Percentiles rank a stretch among this genome's conserved stretches.
These are phyloP conservation scores for Lachnellula subtilissima DNA, from an alignment of 2,329 filamentous ascomycete species.

Conservation along the genomic window DNA sequence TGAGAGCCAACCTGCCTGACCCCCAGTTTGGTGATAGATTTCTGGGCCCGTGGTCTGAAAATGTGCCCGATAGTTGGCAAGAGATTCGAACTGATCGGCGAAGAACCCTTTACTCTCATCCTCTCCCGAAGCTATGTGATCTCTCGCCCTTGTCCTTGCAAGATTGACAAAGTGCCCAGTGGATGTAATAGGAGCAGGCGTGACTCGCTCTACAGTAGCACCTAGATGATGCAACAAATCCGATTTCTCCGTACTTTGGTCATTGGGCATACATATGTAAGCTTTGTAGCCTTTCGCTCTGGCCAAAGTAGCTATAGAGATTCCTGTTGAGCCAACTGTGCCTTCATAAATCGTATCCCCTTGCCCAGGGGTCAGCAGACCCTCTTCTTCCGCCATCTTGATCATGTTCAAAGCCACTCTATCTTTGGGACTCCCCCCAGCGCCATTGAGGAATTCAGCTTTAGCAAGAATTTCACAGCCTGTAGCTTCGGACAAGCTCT, in stretches of 20 bases:
- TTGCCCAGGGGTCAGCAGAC: slow-evolving; percentile 69
- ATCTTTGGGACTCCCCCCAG: slow-evolving; percentile 91
- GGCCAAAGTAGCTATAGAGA: slow-evolving; percentile 85
- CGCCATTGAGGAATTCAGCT: slow-evolving; percentile 93
- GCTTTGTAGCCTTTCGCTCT: slow-evolving; percentile 84
- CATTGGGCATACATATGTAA: slow-evolving; percentile 96
- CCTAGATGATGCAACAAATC: slow-evolving; percentile 85
- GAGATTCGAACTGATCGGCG: slow-evolving; percentile 91
- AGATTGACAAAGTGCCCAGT: slow-evolving; percentile 92
- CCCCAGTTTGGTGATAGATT: slow-evolving; percentile 73
- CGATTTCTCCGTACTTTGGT: slow-evolving; percentile 84
- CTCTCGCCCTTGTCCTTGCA: slow-evolving; percentile 67
- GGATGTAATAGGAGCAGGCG: slow-evolving; percentile 89
- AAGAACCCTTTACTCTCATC: slow-evolving; percentile 79
- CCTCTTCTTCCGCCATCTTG: slow-evolving; percentile 69
- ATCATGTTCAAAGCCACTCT: slow-evolving; percentile 91
- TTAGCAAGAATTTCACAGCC: slow-evolving; percentile 89
- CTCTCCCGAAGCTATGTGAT: slow-evolving; percentile 58
- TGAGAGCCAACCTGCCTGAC: slow-evolving; percentile 33
- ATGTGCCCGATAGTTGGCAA: slow-evolving; percentile 85
- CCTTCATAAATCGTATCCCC: slow-evolving; percentile 97
- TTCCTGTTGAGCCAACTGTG: slow-evolving; percentile 93
- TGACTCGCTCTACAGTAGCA: slow-evolving; percentile 85
- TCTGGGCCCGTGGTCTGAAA: slow-evolving; percentile 80
- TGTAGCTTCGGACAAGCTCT: slow-evolving; percentile 78